Conservation (phyloP, 1,284 basidiomycete species). For the Sporisorium reilianum region DNA sequence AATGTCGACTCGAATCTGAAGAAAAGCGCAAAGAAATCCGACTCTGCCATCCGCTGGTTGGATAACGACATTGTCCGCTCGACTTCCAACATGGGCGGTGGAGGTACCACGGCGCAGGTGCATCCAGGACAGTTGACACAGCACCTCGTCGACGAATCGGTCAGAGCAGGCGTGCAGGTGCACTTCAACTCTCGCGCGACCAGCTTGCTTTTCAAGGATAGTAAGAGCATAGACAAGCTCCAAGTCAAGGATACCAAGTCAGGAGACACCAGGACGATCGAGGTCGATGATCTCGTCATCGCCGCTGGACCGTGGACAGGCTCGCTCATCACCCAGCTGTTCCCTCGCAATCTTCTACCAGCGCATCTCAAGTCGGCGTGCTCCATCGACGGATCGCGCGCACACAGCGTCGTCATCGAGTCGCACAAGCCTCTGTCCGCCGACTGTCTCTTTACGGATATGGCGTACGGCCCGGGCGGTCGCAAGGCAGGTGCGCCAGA, state of each 20-base stretch:
- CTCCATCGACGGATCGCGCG: slow-evolving; percentile 71
- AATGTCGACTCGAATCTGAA: slow-evolving; percentile 53
- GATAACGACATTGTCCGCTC: slow-evolving; percentile 62
- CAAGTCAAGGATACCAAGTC: slow-evolving; percentile 25
- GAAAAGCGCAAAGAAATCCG: slow-evolving; percentile 20
- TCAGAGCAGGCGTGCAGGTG: slow-evolving; percentile 70
- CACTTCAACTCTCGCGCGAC: slow-evolving; percentile 68
- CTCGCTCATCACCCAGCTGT: slow-evolving; percentile 72
- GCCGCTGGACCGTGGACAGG: slow-evolving; percentile 82
- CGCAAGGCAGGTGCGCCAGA: slow-evolving; percentile 50
- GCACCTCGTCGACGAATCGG: slow-evolving; percentile 77
- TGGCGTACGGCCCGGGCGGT: slow-evolving; percentile 65
- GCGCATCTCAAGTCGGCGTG: slow-evolving; percentile 66
- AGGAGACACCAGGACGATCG: slow-evolving; percentile 16
- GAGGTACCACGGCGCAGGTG: slow-evolving; percentile 79
- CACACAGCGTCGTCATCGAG: slow-evolving; percentile 72
- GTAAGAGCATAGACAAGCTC: slow-evolving; percentile 39
- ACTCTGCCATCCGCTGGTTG: slow-evolving; percentile 66
- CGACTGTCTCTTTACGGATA: slow-evolving; percentile 73
- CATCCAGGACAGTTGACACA: slow-evolving; percentile 84
- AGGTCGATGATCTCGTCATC: slow-evolving; percentile 38
- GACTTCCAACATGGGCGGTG: slow-evolving; percentile 68
- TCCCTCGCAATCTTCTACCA: slow-evolving; percentile 69
- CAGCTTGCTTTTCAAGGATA: slow-evolving; percentile 35
- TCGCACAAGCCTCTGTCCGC: slow-evolving; percentile 64